Evolutionary conservation across 1,284 basidiomycete genomes (phyloP).

Genomic region (Chondrostereum purpureum): DNA sequence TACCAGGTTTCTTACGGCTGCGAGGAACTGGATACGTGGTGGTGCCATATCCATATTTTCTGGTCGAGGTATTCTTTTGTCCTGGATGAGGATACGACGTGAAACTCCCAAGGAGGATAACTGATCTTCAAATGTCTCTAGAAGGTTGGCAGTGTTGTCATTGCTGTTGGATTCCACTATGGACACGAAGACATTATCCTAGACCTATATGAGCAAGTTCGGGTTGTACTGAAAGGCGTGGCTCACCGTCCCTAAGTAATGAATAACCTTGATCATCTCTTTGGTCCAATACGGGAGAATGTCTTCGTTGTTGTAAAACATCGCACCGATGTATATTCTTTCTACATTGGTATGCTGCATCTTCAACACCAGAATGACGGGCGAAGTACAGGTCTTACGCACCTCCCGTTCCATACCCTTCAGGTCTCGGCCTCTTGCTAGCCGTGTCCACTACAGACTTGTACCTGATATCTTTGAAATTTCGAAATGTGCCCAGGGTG

Average conservation of each 20-base stretch:
- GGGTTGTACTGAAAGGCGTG: not conserved
- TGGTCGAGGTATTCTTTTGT: conserved; percentile 25
- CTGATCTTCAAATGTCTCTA: conserved; percentile 27
- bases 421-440: not conserved
- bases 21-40: conserved; percentile 36
- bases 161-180: conserved; percentile 47
- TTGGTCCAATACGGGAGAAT: conserved; percentile 36
- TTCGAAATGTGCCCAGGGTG: not conserved
- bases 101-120: conserved; percentile 25
- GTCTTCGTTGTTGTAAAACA: conserved; percentile 32
- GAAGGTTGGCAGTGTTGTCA: conserved; percentile 36
- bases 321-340: conserved; percentile 31
- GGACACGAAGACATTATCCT: conserved; percentile 47
- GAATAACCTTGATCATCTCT: conserved; percentile 28
- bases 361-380: too few relatives aligned
- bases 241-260: conserved; percentile 33
- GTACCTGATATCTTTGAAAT: not conserved
- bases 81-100: conserved; percentile 28
- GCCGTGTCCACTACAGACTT: not conserved
- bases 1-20: conserved; percentile 38
- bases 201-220: not conserved
- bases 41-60: conserved; percentile 22
- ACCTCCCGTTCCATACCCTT: not conserved
- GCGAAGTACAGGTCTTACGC: not conserved
- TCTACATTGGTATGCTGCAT: conserved; percentile 14